Base-by-base conservation (phyloP, 1,284 basidiomycete species). In the Vanrija sp. region DNA sequence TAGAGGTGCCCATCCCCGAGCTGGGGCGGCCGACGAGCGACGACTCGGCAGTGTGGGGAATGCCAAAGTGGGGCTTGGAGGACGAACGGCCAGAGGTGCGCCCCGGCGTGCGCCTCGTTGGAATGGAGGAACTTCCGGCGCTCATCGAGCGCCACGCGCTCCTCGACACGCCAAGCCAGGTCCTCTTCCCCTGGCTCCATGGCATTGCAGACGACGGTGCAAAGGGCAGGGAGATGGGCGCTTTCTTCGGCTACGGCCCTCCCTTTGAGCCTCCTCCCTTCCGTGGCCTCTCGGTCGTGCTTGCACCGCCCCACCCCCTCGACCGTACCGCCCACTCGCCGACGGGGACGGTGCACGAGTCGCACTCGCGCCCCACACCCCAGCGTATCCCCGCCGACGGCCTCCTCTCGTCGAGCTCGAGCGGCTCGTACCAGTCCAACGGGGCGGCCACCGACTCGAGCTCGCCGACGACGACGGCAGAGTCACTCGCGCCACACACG, bases 141-240 rank as follows among this genome's bases (percentile, higher is more conserved):
- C 51, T 76, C 27, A 52, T 76, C 16, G 66, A 71, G 23, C 62
- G 67, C 8, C 73, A 76, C 52, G 59, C 67, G 15, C 52, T 71
- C 51, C 62, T 71, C 23, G 73, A 75, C 55, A 70, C 69, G 2
- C 75, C 75, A 3, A 71, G 66, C 43, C 69, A 72, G 24, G 65
- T 73, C 16, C 62, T 76, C 25, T 76, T 76, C 53, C 75, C 75
- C 1, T 76, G 75, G 75, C 60, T 76, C 6, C 75, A 76, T 54
- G 75, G 75, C 5, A 76, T 76, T 45, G 66, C 66, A 31, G 75
- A 76, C 46, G 75, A 75, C 47, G 73, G 64, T 14, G 59, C 54
- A 27, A 73, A 67, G 59, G 75, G 64, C 9, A 56, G 63, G 8
- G 67, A 68, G 38, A 74, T 73, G 75, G 75, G 59, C 36, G 62